Base-by-base conservation (phyloP, 2,329 filamentous ascomycete species). In the Colletotrichum lentis region DNA sequence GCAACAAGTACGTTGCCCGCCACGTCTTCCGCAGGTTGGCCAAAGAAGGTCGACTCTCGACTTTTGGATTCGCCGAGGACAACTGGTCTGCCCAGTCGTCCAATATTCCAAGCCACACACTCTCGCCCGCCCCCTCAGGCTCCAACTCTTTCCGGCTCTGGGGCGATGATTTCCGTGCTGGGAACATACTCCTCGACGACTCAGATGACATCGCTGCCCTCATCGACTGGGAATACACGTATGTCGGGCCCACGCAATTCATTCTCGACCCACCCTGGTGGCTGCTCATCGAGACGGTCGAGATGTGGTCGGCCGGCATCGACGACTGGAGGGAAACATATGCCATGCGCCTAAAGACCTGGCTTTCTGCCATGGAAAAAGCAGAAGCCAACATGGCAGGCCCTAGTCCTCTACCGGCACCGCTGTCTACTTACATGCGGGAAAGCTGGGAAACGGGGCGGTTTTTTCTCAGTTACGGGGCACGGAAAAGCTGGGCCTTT, bases 401-500 rank as follows among this genome's bases (percentile, higher is more conserved):
- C 8, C 31, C 31, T 7, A 10, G 31, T 35, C 7, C 31, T 35
- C 8, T 35, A 35, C 31, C 31, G 31, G 1, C 2, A 11, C 18
- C 18, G 12, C 73, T 80, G 12, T 80, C 77, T 0, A 64, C 49
- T n/a, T 72, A 76, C 11, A 81, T 81, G 78, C 65, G 74, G 7
- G 72, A 78, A 39, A 79, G 76, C 66, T 80, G 77, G 79, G 75
- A 78, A 27, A 77, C 70, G 5, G 66, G 73, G 11, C 69, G 71
- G 1, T 79, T 77, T 70, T 75, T 74, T 74, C 24, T 80, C n/a
- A 76, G 72, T 60, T 79, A 79, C 37, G 78, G 75, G 3, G 76
- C 75, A 3, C 76, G 76, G 54, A 79, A 78, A 46, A 79, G 76
- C 62, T 80, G 76, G 76, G 76, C 74, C 0, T 79, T 81, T 70